Percentiles rank a stretch among this genome's conserved stretches.
Evolutionary conservation across 2,329 filamentous ascomycete genomes (phyloP).

Genomic region (Fusarium pseudocircinatum): DNA sequence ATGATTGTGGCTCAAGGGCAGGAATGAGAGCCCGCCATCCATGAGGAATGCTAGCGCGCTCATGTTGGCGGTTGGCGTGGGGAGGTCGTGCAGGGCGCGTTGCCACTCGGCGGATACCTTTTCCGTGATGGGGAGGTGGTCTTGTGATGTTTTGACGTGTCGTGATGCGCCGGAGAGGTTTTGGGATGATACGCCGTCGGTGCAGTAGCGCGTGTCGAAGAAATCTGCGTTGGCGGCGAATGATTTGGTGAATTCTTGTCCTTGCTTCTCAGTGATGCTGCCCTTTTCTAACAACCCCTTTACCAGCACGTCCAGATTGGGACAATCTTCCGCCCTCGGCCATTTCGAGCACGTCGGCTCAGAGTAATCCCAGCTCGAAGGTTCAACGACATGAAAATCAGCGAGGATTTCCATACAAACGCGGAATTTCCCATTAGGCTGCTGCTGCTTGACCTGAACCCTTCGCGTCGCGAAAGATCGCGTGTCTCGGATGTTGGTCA

Average conservation of each 20-base stretch:
- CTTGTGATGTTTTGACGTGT: conserved; percentile 50
- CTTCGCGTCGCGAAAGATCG: conserved; percentile 59
- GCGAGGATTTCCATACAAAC: conserved; percentile 54
- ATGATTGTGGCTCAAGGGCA: conserved; percentile 54
- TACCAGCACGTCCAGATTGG: conserved; percentile 1
- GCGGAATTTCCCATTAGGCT: conserved; percentile 49
- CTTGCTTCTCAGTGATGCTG: conserved; percentile 34
- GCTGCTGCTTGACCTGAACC: conserved; percentile 56
- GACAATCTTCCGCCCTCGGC: conserved; percentile 40
- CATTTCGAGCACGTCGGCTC: conserved; percentile 48
- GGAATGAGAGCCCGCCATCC: conserved; percentile 56
- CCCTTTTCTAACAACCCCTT: conserved; percentile 38
- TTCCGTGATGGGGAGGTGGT: conserved; percentile 45
- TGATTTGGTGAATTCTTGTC: conserved; percentile 30
- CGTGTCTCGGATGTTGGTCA: conserved; percentile 54
- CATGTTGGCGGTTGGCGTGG: conserved; percentile 46
- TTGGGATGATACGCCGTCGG: conserved; percentile 55
- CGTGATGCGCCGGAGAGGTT: conserved; percentile 55
- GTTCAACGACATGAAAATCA: conserved; percentile 58
- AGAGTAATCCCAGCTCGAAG: conserved; percentile 51
- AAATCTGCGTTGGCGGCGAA: conserved; percentile 46
- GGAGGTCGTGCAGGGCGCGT: conserved; percentile 37
- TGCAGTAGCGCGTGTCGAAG: conserved; percentile 50
- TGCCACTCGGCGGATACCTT: conserved; percentile 56
- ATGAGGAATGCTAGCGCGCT: conserved; percentile 54